These are phyloP conservation scores for Rubia peregrina DNA, from an alignment of 305 asterid genomes.

Conservation along the genomic window DNA sequence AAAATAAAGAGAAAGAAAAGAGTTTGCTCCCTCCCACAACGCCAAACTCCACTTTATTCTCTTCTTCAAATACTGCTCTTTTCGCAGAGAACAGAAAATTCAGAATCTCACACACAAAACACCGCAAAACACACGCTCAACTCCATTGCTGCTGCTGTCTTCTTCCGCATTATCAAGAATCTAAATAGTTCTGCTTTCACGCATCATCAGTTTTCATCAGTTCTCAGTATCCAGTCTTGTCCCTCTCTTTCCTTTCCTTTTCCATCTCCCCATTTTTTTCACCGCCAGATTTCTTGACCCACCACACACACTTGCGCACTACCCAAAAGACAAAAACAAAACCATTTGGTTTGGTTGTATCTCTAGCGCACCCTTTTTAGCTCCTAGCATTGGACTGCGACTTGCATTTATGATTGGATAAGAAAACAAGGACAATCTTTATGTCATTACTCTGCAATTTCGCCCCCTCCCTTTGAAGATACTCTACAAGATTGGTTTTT, in stretches of 20 bases:
- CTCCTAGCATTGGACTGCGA: constrained; percentile 10
- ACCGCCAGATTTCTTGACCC: constrained; percentile 12
- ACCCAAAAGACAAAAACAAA: constrained; percentile 9
- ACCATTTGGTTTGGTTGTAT: constrained; percentile 4
- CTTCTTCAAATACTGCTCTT: constrained; percentile 82
- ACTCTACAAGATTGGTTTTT: constrained; percentile 31
- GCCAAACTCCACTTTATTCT: constrained; percentile 52
- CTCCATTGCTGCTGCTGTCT: constrained; percentile 26
- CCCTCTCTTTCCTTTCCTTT: constrained; percentile 26
- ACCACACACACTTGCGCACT: background rate
- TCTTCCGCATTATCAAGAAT: constrained; percentile 31
- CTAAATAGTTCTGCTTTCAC: constrained; percentile 22
- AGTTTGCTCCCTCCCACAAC: constrained; percentile 24
- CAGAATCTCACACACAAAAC: constrained; percentile 9
- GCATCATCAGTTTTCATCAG: constrained; percentile 15
- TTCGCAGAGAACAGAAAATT: constrained; percentile 22
- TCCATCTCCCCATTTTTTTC: background rate
- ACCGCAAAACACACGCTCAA: background rate
- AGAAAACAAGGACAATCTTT: constrained; percentile 15
- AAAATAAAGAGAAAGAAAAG: constrained; percentile 14
- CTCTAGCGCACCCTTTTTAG: too few relatives aligned
- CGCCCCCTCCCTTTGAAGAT: constrained; percentile 12
- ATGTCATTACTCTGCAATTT: constrained; percentile 32
- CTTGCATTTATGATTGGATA: constrained; percentile 9
- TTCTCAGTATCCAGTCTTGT: constrained; percentile 14